Evolutionary conservation across 2,329 filamentous ascomycete genomes (phyloP), one percentile per base, ranked within the genome.

Genomic region (Chalara sp.): DNA sequence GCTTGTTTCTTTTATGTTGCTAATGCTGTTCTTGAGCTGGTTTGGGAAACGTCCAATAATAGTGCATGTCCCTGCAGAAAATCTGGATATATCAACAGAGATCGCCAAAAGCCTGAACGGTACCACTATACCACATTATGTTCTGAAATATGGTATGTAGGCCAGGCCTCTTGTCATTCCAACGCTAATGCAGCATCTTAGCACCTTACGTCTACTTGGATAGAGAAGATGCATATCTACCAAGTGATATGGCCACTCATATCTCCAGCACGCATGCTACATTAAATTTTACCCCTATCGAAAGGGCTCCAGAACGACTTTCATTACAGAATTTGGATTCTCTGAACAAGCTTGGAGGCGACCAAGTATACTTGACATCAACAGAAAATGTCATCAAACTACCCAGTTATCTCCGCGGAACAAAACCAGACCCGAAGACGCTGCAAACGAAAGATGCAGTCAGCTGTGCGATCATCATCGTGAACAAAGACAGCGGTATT

Each of bases 391-490:
- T 73, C 30, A 42, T 50, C 63, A 68, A 5, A 60, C 68, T 46
- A 68, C 72, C 32, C 28, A 63, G 21, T 72, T 75, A 72, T 67
- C 73, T 55, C 55, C 69, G 47, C 79, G 82, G 46, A 69, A 75
- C 5, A 66, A 63, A 28, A 77, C 81, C 0, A 68, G 77, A 60
- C 55, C 55, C 28, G 59, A 67, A 30, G 75, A 79, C 29, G 68
- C 73, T 54, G 76, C 73, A 5, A 32, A 60, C 58, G 5, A 44
- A 51, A n/a, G 62, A 71, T 2, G 75, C 74, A 2, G 69, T 72
- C 5, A 73, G 73, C 5, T 72, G 72, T 10, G 80, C 93, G 7
- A 79, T 96, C 13, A 73, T 96, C 32, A 78, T 93, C 28, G 83
- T 95, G 41, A 72, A 81, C 53, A 79, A 81, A 54, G 75, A 72